These are phyloP conservation scores for Ascoidea tarda DNA, from an alignment of 805 yeast species.

Conservation along the genomic window DNA sequence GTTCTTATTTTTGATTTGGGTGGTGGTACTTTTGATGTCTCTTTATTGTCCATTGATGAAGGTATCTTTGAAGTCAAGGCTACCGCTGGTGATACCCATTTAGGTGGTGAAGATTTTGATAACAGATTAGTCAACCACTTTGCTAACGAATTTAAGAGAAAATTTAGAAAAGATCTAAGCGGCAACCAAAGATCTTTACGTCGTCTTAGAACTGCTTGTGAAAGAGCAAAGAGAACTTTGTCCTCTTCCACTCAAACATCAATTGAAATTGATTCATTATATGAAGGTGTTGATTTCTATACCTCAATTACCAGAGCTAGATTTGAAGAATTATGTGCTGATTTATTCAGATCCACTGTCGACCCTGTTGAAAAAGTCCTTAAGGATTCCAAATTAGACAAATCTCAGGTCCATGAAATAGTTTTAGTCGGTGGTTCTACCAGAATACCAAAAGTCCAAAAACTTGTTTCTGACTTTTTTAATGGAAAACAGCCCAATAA, in stretches of 20 bases:
- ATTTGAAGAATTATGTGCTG: conserved; percentile 96
- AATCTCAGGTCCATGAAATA: conserved; percentile 85
- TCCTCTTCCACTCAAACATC: conserved; percentile 96
- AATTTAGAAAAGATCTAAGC: conserved; percentile 90
- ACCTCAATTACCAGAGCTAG: conserved; percentile 97
- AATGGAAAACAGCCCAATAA: conserved; percentile 98
- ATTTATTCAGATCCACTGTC: conserved; percentile 85
- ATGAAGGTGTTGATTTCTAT: conserved; percentile 95
- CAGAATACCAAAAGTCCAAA: conserved; percentile 97
- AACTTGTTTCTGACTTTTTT: conserved; percentile 93
- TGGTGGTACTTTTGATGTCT: conserved; percentile 99
- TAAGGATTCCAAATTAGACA: conserved; percentile 86
- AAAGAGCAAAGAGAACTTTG: conserved; percentile 97
- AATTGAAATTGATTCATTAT: conserved; percentile 90
- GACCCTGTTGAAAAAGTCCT: conserved; percentile 96
- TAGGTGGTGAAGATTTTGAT: conserved; percentile 99
- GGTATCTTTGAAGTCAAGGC: conserved; percentile 97
- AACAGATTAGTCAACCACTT: conserved; percentile 91
- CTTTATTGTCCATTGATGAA: conserved; percentile 82
- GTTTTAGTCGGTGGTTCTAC: conserved; percentile 98
- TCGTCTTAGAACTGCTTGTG: conserved; percentile 98
- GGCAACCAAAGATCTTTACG: conserved; percentile 93
- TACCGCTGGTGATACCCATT: conserved; percentile 69
- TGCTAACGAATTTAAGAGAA: conserved; percentile 92
- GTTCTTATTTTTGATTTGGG: conserved; percentile 92